Conservation (phyloP, 116 monocot genomes). For the Cymodocea nodosa region DNA sequence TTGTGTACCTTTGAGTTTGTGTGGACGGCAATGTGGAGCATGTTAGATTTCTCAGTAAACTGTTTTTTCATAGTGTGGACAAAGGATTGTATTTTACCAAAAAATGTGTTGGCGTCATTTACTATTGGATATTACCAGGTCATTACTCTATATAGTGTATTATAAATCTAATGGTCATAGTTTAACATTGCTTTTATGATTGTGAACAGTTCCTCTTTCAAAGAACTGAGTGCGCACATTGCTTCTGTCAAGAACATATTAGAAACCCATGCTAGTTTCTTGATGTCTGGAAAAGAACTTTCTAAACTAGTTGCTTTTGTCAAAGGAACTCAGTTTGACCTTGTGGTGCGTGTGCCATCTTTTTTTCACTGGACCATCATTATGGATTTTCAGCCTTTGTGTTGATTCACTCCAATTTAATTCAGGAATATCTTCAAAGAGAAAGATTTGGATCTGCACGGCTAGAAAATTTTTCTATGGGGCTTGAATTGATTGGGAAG, state of each 20-base stretch:
- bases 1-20: no score
- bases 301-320: conserved; percentile 99
- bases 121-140: no score
- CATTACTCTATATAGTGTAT: no score
- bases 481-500: conserved; percentile 94
- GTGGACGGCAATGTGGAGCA: no score
- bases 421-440: conserved; percentile 95
- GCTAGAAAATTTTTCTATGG: conserved; percentile 92
- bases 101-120: no score
- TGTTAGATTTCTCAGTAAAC: no score
- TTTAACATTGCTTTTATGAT: neutral
- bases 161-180: no score
- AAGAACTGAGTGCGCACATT: conserved; percentile 86
- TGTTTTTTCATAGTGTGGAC: no score
- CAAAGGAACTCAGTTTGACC: conserved; percentile 99
- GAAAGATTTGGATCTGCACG: conserved; percentile 87
- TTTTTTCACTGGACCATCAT: neutral
- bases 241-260: conserved; percentile 96
- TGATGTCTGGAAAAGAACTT: conserved; percentile 99
- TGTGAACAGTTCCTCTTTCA: conserved; percentile 57
- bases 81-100: no score
- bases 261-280: conserved; percentile 89
- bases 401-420: neutral
- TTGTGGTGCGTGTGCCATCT: conserved; percentile 59
- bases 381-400: neutral